phyloP scores from a whole-genome alignment of 805 yeast genomes.

The Ogataea populi-albae region DNA sequence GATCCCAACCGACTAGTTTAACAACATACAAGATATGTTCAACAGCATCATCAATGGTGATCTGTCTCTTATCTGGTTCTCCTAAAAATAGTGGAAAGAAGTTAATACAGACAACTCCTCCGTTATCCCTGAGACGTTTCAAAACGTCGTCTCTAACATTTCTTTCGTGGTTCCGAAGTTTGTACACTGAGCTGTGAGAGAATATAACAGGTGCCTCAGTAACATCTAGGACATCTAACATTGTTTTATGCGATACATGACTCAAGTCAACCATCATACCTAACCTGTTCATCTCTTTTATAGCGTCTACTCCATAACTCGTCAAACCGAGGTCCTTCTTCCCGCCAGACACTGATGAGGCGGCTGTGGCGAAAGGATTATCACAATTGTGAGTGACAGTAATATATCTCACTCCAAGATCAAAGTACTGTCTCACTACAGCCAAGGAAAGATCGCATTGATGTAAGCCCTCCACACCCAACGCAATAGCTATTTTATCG shows the following conservation, averaged over 20 bases:
- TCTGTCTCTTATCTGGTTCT: constrained; percentile 18
- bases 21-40: constrained; percentile 44
- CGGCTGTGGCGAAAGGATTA: constrained; percentile 54
- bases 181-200: constrained; percentile 46
- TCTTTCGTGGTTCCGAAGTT: constrained; percentile 40
- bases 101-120: constrained; percentile 48
- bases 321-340: constrained; percentile 44
- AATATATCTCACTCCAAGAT: constrained; percentile 48
- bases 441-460: constrained; percentile 47
- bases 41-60: constrained; percentile 47
- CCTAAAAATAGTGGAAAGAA: constrained; percentile 42
- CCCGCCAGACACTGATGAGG: constrained; percentile 43
- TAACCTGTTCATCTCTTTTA: constrained; percentile 48
- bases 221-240: constrained; percentile 41
- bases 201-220: constrained; percentile 47
- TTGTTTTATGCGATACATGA: constrained; percentile 48
- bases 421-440: constrained; percentile 44
- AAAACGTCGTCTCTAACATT: constrained; percentile 50
- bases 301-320: constrained; percentile 38
- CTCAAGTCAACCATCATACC: constrained; percentile 53
- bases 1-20: constrained; percentile 47
- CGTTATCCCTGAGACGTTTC: constrained; percentile 35
- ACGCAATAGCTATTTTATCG: constrained; percentile 40
- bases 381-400: constrained; percentile 54
- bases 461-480: constrained; percentile 53